A percentile compares a stretch with the other conserved stretches of the same genome.
Conservation (phyloP, 2,329 filamentous ascomycete genomes). For the Trichoderma harzianum region DNA sequence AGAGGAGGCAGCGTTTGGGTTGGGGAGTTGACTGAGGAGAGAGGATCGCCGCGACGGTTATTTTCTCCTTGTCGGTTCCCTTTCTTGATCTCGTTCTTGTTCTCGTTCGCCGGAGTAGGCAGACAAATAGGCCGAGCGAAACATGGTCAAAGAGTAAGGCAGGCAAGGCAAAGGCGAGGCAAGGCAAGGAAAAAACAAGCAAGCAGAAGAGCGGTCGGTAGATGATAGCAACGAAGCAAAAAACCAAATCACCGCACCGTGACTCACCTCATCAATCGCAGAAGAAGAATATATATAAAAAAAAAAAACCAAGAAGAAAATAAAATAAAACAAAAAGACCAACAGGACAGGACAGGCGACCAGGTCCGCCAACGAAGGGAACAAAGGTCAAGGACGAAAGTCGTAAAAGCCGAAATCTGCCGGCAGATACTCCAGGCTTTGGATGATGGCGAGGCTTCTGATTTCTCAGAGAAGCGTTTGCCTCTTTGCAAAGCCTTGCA, state of each 20-base stretch:
- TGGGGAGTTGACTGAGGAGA: not conserved
- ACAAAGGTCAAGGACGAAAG: not conserved
- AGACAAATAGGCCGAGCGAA: not conserved
- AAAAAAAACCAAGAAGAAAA: not conserved
- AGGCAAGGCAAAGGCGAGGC: not conserved
- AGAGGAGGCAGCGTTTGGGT: conserved; percentile 5
- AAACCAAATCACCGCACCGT: not conserved
- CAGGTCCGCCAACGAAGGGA: not conserved
- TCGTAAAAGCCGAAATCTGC: conserved; percentile 16
- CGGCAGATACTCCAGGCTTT: conserved; percentile 2
- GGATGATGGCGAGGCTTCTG: not conserved
- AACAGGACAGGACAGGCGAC: not conserved
- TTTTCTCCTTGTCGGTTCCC: not conserved
- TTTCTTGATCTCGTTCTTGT: not conserved
- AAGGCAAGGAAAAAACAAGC: not conserved
- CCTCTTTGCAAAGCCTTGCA: conserved; percentile 15
- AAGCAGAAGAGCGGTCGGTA: not conserved
- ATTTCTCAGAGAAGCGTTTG: not conserved
- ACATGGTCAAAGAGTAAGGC: not conserved
- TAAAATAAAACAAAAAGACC: not conserved
- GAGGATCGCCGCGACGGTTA: not conserved
- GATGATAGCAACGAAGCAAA: not conserved
- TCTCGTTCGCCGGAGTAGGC: not conserved
- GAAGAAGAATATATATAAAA: not conserved
- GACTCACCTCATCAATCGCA: conserved; percentile 16